Percentiles rank a stretch among this genome's conserved stretches.
Conservation (phyloP, 108 stramenopile genomes). For the Nannochloropsis gaditana region DNA sequence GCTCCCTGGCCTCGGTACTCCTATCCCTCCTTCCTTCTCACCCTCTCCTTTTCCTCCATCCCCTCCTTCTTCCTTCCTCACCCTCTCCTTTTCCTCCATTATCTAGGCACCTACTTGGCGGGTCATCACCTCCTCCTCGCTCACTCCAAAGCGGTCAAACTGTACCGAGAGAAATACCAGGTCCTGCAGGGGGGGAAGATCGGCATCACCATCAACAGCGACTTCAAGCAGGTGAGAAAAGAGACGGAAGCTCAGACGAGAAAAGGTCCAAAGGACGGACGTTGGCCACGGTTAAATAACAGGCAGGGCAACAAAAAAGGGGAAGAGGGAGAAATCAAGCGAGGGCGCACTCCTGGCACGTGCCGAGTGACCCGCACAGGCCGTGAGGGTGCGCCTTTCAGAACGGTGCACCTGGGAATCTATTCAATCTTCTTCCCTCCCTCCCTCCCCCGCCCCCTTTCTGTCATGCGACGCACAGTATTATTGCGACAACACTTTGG, state of each 20-base stretch:
- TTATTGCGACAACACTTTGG: neutral
- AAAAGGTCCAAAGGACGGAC: slow-evolving; percentile 59
- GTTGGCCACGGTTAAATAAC: slow-evolving; percentile 53
- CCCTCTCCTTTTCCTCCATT: neutral
- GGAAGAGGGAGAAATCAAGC: neutral
- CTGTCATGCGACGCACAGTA: neutral
- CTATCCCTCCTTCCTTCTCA: neutral
- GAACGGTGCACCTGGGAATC: neutral
- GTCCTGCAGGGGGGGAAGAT: slow-evolving; percentile 59
- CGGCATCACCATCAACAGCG: slow-evolving; percentile 75
- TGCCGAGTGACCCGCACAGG: no score
- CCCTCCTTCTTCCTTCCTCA: neutral
- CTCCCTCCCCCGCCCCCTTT: neutral
- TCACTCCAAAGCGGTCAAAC: slow-evolving; percentile 69
- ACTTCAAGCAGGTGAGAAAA: slow-evolving; percentile 50
- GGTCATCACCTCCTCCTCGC: slow-evolving; percentile 74
- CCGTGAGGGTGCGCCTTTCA: no score
- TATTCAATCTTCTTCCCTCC: neutral
- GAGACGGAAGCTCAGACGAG: slow-evolving; percentile 28
- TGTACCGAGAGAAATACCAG: slow-evolving; percentile 62
- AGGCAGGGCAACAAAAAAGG: neutral
- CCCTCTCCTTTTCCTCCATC: neutral
- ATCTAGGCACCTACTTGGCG: slow-evolving; percentile 62
- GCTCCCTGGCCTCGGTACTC: no score
- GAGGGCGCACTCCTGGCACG: neutral